These are phyloP conservation scores for Taiozyma onychis DNA, from an alignment of 1,139 yeast genomes.

Conservation along the genomic window DNA sequence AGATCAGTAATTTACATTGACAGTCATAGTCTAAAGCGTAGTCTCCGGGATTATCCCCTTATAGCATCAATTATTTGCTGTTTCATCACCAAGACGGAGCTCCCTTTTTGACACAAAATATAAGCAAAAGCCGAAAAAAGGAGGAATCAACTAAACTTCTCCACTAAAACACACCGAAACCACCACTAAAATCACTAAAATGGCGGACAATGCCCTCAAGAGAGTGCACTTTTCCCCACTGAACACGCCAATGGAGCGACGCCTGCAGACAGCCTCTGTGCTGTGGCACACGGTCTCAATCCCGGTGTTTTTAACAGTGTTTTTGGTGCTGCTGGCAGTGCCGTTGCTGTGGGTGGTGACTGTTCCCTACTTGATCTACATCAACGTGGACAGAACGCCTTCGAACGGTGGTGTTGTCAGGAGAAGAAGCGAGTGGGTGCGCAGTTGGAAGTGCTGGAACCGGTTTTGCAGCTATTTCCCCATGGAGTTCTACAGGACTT, in stretches of 20 bases:
- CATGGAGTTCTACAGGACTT: conserved; percentile 63
- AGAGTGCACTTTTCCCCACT: conserved; percentile 35
- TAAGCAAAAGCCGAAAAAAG: too few relatives aligned
- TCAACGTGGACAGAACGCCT: conserved; percentile 55
- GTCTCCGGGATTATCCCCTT: too few relatives aligned
- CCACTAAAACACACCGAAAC: too few relatives aligned
- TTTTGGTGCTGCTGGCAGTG: conserved; percentile 56
- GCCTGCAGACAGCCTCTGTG: conserved; percentile 68
- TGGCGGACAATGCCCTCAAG: not conserved
- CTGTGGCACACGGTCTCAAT: conserved; percentile 75
- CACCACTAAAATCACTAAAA: not conserved
- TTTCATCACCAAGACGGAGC: too few relatives aligned
- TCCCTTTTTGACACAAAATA: too few relatives aligned
- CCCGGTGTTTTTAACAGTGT: conserved; percentile 49
- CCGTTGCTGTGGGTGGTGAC: conserved; percentile 67
- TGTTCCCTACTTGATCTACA: conserved; percentile 53
- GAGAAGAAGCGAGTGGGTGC: conserved; percentile 52
- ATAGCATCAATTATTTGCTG: too few relatives aligned
- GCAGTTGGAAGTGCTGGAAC: conserved; percentile 61
- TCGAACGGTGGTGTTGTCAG: conserved; percentile 64
- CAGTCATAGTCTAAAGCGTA: too few relatives aligned
- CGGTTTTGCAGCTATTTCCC: conserved; percentile 81
- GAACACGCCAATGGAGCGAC: conserved; percentile 47
- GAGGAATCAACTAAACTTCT: not conserved
- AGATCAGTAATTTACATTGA: too few relatives aligned